Evolutionary conservation across 192 early-diverging fungal genomes (phyloP), one percentile per base, ranked within the genome.

Genomic region (Entomortierella chlamydospora): DNA sequence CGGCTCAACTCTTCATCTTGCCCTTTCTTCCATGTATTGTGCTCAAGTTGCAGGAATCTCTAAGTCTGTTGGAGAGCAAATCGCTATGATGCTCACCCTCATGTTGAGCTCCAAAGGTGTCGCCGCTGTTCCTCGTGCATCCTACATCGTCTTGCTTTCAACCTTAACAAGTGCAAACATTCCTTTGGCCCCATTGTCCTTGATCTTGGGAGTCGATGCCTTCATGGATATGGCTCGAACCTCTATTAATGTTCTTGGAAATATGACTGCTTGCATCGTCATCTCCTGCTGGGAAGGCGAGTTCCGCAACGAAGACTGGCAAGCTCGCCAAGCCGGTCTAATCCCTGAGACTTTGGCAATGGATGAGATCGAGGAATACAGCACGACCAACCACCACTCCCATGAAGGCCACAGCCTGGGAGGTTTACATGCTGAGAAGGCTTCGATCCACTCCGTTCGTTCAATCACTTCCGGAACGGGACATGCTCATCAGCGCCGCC

Each of bases 151-250:
- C 13, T 80, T 94, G 26, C 65, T 83, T 22, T 83, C 84, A 18
- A 88, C 90, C 0, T 56, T 92, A 26, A 42, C 57, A 1, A 81
- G 81, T 30, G 92, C 86, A 53, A 81, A 84, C 61, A 83, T 94
- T 30, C 91, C 91, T 11, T 37, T 62, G 37, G 83, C 88, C 33
- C 85, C 89, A 1, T 68, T 94, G 51, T 33, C 84, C 4, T 70
- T 91, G 61, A 92, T 94, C 73, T 59, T 93, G 52, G 92, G 88
- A 50, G 90, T 93, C 1, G 92, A 94, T 73, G 90, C 90, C 51
- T 87, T 94, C 65, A 90, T 91, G 89, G 91, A 93, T 68, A 93
- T 94, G 91, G 87, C 82, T 56, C 74, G 92, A 20, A 93, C 92
- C 1, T 83, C 86, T 17, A 78, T 91, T 66, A 93, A 93, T 63